phyloP scores from a whole-genome alignment of 768 basidiomycete genomes.

The Gloeopeniophorella convolvens region DNA sequence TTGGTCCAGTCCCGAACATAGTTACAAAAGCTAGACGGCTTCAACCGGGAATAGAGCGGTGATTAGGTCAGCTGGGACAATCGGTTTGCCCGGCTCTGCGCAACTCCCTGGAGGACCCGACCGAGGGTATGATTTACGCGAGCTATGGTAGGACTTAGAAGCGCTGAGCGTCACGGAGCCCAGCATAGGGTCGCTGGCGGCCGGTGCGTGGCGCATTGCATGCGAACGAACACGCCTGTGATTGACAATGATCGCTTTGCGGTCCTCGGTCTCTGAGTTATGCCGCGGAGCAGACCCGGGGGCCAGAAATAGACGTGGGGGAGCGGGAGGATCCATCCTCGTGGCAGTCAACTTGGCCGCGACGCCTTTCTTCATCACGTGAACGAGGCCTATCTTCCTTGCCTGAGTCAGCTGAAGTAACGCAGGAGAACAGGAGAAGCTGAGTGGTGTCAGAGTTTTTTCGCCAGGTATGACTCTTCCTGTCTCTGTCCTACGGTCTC shows the following conservation, averaged over 20 bases:
- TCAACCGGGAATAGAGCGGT: neutral
- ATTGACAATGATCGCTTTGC: neutral
- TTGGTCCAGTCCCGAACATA: too few species aligned
- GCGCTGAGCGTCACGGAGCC: neutral
- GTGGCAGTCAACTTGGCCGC: slow-evolving; percentile 59
- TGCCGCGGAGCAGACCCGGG: neutral
- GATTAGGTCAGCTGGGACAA: neutral
- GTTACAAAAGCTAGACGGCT: too few species aligned
- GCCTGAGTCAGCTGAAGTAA: slow-evolving; percentile 58
- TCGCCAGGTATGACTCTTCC: slow-evolving; percentile 52
- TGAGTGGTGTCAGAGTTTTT: slow-evolving; percentile 63
- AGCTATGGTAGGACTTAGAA: neutral
- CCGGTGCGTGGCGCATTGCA: neutral
- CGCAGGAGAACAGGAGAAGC: slow-evolving; percentile 68
- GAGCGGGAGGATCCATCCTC: slow-evolving; percentile 43
- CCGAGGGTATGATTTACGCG: neutral
- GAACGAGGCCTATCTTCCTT: slow-evolving; percentile 60
- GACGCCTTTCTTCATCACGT: slow-evolving; percentile 65
- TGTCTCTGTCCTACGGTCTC: slow-evolving; percentile 45
- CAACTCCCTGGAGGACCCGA: neutral
- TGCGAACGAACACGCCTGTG: neutral
- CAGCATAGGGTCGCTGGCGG: neutral
- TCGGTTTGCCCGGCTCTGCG: neutral
- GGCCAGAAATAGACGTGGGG: neutral
- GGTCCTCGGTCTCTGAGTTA: neutral